Base-by-base conservation (phyloP, 2,329 filamentous ascomycete genomes). In the Claviceps sorghi region DNA sequence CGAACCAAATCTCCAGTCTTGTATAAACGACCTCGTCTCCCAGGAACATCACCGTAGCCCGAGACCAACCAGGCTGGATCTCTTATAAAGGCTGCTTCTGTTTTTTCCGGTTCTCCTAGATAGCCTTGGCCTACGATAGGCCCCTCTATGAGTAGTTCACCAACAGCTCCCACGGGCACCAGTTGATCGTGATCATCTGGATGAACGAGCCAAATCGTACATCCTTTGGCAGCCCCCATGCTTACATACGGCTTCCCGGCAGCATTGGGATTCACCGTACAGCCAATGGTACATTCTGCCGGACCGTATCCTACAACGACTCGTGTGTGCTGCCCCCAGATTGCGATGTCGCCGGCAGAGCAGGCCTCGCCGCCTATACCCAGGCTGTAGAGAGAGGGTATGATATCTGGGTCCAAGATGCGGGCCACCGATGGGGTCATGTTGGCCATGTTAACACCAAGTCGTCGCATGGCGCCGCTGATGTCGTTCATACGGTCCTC, bases 91-190 rank as follows among this genome's bases (percentile, higher is more conserved):
- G 66, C 64, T 19, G 67, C 67, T 2, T 62, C 60, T 0, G 76
- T 79, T 56, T 74, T 73, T n/a, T 62, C 61, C 0, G 64, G 58
- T 19, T 75, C 68, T 42, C 73, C 69, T 15, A 77, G 62, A 53
- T 80, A 79, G 11, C 73, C 74, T 21, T 68, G 61, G 10, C 69
- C 74, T 17, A 80, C 62, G 5, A 69, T 65, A 3, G 73, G 71
- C 0, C 72, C 71, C 50, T 68, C 68, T 32, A 73, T 55, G 1
- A 68, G 48, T 8, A 71, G 54, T 50, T 72, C 69, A 7, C 69
- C 69, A 11, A 62, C 56, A 2, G 57, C 57, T 1, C 65, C 68
- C 2, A 66, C 54, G 1, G 64, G 64, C 0, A 61, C 38, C 3
- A 69, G 58, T 29, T 36, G 17, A 41, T 47, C 22, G 30, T 51